These are phyloP conservation scores for Parsonsia alboflavescens DNA, from an alignment of 257 asterid species.

Conservation along the genomic window DNA sequence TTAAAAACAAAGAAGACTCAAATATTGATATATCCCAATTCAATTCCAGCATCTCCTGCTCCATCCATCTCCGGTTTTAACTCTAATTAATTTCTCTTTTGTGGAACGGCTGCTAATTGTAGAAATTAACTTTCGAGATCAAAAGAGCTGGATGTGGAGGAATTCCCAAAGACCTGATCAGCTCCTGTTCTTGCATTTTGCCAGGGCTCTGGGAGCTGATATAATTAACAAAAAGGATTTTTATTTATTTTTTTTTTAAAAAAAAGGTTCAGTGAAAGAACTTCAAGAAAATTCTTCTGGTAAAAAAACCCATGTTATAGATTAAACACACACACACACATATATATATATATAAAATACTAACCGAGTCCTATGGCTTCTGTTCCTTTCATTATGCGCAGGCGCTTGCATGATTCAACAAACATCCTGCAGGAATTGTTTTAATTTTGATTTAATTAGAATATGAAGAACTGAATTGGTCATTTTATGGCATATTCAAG, in stretches of 20 bases:
- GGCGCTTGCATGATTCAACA: slow-evolving; percentile 43
- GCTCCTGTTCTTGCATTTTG: slow-evolving; percentile 29
- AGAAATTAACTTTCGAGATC: slow-evolving; percentile 26
- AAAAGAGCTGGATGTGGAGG: slow-evolving; percentile 31
- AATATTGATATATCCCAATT: background rate
- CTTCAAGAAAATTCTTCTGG: background rate
- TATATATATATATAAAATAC: background rate
- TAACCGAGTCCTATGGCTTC: slow-evolving; percentile 39
- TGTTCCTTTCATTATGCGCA: slow-evolving; percentile 36
- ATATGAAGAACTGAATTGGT: background rate
- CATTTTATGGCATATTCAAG: too few relatives aligned
- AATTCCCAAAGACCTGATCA: background rate
- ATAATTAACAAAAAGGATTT: too few relatives aligned
- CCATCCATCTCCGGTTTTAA: slow-evolving; percentile 41
- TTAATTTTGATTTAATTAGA: background rate
- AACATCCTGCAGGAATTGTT: slow-evolving; percentile 35
- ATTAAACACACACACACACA: too few relatives aligned
- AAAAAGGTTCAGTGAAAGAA: too few relatives aligned
- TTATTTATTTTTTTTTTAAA: too few relatives aligned
- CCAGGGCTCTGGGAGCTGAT: slow-evolving; percentile 31
- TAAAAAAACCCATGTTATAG: background rate
- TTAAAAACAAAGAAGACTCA: slow-evolving; percentile 20
- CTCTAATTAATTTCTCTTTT: too few relatives aligned
- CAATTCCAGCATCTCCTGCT: slow-evolving; percentile 36
- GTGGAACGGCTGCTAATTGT: too few relatives aligned